These are phyloP conservation scores for Truncatella angustata DNA, from an alignment of 2,329 filamentous ascomycete species.

Conservation along the genomic window DNA sequence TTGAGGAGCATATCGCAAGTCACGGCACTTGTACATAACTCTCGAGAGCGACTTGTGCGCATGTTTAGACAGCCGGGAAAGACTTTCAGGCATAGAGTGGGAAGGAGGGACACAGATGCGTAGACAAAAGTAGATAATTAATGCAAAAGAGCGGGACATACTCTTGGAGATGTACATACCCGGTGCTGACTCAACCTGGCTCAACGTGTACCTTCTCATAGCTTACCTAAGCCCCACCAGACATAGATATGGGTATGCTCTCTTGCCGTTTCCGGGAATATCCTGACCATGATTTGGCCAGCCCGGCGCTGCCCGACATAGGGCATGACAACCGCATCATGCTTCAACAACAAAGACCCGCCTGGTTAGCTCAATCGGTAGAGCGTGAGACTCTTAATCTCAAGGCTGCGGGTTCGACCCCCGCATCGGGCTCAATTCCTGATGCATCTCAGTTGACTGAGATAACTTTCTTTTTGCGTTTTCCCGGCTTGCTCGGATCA, in stretches of 20 bases:
- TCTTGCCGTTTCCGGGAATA: too few species aligned
- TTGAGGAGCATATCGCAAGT: too few species aligned
- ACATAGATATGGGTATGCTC: too few species aligned
- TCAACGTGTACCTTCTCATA: neutral
- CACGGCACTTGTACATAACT: too few species aligned
- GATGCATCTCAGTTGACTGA: constrained; percentile 8
- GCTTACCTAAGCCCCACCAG: neutral
- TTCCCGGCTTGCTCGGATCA: neutral
- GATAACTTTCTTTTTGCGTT: neutral
- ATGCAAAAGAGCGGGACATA: too few species aligned
- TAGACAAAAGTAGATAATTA: too few species aligned
- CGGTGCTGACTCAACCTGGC: neutral
- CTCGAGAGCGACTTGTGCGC: too few species aligned
- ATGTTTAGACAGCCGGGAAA: neutral
- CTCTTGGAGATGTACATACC: too few species aligned
- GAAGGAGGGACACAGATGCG: too few species aligned
- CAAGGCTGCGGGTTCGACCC: constrained; percentile 39
- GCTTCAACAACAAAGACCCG: neutral
- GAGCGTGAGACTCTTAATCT: constrained; percentile 68
- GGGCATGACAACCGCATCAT: neutral
- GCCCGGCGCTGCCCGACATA: too few species aligned
- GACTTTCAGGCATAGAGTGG: too few species aligned
- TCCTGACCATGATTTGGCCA: too few species aligned
- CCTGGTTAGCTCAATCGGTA: constrained; percentile 66
- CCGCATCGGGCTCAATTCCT: constrained; percentile 39